Evolutionary conservation across 306 rosid genomes (phyloP).

Genomic region (Quercus parvula): DNA sequence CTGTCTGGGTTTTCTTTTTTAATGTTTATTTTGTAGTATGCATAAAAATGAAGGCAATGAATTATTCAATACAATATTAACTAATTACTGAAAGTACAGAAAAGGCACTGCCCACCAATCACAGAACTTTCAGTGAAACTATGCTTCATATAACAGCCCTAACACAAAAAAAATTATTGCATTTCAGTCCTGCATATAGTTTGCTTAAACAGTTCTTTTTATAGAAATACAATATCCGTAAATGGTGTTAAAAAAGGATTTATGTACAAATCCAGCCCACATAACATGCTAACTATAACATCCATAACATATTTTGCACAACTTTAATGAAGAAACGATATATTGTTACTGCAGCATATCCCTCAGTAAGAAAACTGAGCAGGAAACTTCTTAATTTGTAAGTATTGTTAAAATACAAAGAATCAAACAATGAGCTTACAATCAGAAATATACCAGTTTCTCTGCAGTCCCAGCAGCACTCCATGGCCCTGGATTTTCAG

Average conservation of each 20-base stretch:
- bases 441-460: slow-evolving; percentile 57
- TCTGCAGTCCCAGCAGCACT: slow-evolving; percentile 68
- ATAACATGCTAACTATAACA: background rate
- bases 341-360: background rate
- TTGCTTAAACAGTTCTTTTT: background rate
- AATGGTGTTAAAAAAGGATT: background rate
- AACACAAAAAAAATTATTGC: background rate
- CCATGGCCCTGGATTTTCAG: slow-evolving; percentile 82
- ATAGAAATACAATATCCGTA: background rate
- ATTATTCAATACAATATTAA: background rate
- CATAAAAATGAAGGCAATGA: background rate
- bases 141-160: background rate
- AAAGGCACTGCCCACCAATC: background rate
- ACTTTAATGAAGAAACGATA: background rate
- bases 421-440: slow-evolving; percentile 12
- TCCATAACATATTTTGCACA: background rate
- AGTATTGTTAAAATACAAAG: background rate
- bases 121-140: background rate
- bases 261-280: background rate
- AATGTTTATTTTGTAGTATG: background rate
- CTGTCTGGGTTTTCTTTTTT: background rate
- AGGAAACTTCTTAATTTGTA: background rate
- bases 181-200: background rate
- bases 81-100: background rate
- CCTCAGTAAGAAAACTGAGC: background rate